Conservation (phyloP, 345 rosid genomes). For the Firmiana major region DNA sequence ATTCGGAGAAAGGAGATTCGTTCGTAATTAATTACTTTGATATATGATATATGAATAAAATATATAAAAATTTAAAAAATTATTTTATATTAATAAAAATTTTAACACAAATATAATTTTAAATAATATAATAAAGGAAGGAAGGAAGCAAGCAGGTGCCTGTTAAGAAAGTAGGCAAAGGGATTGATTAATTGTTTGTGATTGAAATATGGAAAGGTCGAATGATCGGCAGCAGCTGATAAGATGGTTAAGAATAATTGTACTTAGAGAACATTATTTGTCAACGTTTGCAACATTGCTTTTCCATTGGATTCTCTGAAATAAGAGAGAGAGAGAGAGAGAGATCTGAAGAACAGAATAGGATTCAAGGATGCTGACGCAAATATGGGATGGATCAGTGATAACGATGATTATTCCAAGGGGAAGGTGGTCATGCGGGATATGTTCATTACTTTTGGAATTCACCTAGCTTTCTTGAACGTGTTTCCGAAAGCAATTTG, state of each 20-base stretch:
- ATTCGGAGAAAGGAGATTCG: neutral
- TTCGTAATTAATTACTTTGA: neutral
- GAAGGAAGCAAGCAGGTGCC: no score
- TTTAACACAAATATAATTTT: no score
- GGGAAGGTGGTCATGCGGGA: conserved; percentile 12
- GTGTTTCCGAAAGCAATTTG: no score
- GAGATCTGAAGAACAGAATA: conserved; percentile 11
- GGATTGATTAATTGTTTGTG: neutral
- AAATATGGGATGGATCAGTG: no score
- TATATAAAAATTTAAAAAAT: no score
- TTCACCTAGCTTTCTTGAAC: neutral
- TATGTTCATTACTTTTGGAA: conserved; percentile 6
- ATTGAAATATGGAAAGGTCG: neutral
- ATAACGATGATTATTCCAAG: neutral
- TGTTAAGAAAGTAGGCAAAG: no score
- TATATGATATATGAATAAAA: no score
- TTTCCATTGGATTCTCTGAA: conserved; percentile 1
- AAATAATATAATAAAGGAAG: no score
- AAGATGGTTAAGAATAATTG: neutral
- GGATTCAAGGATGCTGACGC: conserved; percentile 4
- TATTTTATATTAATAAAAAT: no score
- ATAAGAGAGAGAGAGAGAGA: neutral
- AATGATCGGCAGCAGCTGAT: neutral
- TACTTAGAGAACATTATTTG: neutral
- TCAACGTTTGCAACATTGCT: neutral